These are phyloP conservation scores for Butyriboletus loyo DNA, from an alignment of 768 basidiomycete genomes.

Conservation along the genomic window DNA sequence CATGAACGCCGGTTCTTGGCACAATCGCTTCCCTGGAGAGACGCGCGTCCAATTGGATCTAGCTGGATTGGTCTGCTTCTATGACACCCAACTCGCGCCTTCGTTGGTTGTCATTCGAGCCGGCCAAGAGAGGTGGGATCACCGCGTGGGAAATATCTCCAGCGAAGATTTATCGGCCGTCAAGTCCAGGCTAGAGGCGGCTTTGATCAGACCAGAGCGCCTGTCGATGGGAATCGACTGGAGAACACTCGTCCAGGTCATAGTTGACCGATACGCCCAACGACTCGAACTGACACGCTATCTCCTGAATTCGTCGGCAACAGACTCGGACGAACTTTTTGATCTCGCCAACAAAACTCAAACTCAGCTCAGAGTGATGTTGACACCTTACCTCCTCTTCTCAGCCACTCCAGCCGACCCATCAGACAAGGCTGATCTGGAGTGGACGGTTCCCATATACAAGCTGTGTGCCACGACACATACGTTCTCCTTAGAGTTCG, in stretches of 20 bases:
- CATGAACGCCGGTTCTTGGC: slow-evolving; percentile 21
- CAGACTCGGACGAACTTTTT: too few relatives aligned
- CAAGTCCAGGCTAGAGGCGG: slow-evolving; percentile 8
- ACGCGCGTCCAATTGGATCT: too few relatives aligned
- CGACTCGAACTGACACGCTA: too few relatives aligned
- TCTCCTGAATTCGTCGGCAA: too few relatives aligned
- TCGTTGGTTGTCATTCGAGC: slow-evolving; percentile 18
- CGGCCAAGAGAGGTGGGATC: slow-evolving; percentile 26
- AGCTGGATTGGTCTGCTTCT: too few relatives aligned
- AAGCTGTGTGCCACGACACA: too few relatives aligned
- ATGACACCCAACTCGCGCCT: too few relatives aligned
- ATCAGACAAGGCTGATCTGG: background rate
- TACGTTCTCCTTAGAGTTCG: slow-evolving; percentile 9
- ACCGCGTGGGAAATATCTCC: slow-evolving; percentile 29
- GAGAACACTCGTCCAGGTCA: too few relatives aligned
- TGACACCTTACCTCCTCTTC: too few relatives aligned
- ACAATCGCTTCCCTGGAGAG: too few relatives aligned
- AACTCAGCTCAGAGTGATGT: too few relatives aligned
- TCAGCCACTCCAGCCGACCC: slow-evolving; percentile 4
- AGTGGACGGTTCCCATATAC: slow-evolving; percentile 33
- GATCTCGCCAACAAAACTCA: slow-evolving; percentile 11
- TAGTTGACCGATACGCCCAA: too few relatives aligned
- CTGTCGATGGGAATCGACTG: slow-evolving; percentile 30
- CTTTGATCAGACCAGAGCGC: slow-evolving; percentile 8
- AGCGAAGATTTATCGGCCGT: slow-evolving; percentile 21